Evolutionary conservation across 208 protist genomes (phyloP).

Genomic region (Sergeia podlipaevii): DNA sequence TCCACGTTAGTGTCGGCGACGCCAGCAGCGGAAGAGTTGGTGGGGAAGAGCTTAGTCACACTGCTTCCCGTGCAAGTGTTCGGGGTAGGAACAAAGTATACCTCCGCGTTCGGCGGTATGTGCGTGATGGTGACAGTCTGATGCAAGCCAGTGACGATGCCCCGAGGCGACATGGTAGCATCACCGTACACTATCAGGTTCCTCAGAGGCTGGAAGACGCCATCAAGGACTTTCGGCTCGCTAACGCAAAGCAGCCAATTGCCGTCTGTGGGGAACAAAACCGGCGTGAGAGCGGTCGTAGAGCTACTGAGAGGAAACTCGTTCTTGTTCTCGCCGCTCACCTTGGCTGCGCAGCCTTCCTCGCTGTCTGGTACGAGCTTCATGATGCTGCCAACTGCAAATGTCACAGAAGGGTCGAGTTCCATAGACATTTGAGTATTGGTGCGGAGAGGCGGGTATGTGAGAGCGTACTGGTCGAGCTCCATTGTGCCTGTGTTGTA

Average conservation of each 20-base stretch:
- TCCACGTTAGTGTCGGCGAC: conserved; percentile 14
- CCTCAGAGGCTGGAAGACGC: conserved; percentile 20
- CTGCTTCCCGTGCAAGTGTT: conserved; percentile 11
- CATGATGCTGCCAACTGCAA: conserved; percentile 29
- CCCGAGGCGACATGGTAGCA: conserved; percentile 23
- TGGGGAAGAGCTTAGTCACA: conserved; percentile 16
- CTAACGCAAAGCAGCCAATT: conserved; percentile 49
- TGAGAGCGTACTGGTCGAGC: conserved; percentile 35
- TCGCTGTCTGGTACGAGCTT: conserved; percentile 15
- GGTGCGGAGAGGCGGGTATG: conserved; percentile 36
- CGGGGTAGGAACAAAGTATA: conserved; percentile 14
- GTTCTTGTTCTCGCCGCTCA: conserved; percentile 11
- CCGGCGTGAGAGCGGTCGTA: conserved; percentile 12
- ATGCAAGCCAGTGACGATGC: conserved; percentile 25
- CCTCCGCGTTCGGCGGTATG: conserved; percentile 27
- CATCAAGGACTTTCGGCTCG: conserved; percentile 16
- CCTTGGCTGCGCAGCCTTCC: conserved; percentile 12
- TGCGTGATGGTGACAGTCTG: conserved; percentile 22
- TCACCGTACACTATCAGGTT: conserved; percentile 43
- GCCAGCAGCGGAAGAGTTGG: conserved; percentile 23
- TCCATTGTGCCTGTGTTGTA: conserved; percentile 30
- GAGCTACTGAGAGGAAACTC: conserved; percentile 14
- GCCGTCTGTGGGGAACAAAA: conserved; percentile 30
- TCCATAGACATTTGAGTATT: conserved; percentile 16
- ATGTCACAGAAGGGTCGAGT: conserved; percentile 36